Conservation (phyloP, 2,329 filamentous ascomycete genomes). For the Truncatella angustata region DNA sequence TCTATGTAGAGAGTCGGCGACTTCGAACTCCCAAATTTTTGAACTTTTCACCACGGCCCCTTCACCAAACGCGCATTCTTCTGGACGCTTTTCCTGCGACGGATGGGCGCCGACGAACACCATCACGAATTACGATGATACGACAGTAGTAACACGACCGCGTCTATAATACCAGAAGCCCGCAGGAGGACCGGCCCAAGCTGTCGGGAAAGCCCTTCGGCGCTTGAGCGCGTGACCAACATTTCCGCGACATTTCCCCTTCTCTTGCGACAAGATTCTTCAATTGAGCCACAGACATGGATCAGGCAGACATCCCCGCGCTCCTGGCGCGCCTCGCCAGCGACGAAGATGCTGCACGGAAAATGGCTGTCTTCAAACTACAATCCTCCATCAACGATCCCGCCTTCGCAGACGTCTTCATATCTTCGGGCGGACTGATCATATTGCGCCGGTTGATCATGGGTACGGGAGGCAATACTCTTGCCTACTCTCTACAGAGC, state of each 20-base stretch:
- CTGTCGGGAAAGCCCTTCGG: too few species aligned
- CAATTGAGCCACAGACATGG: conserved; percentile 41
- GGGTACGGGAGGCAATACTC: conserved; percentile 83
- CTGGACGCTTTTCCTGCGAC: too few species aligned
- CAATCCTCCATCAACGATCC: conserved; percentile 94
- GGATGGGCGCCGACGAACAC: too few species aligned
- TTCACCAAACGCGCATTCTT: not conserved
- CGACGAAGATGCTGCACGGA: conserved; percentile 85
- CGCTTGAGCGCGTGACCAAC: not conserved
- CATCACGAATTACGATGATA: conserved; percentile 4
- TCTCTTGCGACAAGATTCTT: not conserved
- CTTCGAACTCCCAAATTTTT: not conserved
- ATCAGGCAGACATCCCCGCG: conserved; percentile 65
- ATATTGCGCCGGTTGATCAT: conserved; percentile 82
- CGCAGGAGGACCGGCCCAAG: too few species aligned
- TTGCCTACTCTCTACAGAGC: conserved; percentile 92
- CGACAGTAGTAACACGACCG: not conserved
- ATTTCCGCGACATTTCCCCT: not conserved
- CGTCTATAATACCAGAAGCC: not conserved
- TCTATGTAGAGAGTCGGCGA: not conserved
- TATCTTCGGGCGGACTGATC: conserved; percentile 79
- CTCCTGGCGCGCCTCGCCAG: conserved; percentile 63
- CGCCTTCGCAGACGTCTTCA: conserved; percentile 94
- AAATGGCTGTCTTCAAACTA: conserved; percentile 98
- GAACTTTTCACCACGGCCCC: not conserved